Conservation (phyloP, 768 basidiomycete genomes). For the Porphyrellus cyaneotinctus region DNA sequence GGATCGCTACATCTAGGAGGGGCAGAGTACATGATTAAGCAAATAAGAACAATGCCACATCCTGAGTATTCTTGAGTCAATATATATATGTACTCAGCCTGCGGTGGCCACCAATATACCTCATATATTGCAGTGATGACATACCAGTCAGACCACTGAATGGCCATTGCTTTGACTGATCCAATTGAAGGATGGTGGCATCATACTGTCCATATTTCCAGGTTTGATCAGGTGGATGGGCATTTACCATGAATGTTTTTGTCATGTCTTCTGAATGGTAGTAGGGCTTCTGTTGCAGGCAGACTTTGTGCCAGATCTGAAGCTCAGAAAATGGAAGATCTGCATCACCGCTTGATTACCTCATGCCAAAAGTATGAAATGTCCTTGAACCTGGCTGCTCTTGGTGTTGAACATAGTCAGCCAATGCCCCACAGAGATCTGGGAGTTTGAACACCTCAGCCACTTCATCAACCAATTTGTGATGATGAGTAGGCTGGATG, state of each 20-base stretch:
- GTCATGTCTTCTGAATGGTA: not conserved
- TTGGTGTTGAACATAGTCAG: not conserved
- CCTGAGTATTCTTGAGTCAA: not conserved
- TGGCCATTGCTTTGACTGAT: not conserved
- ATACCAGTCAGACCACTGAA: not conserved
- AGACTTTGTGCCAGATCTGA: not conserved
- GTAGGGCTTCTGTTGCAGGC: not conserved
- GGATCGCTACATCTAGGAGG: not conserved
- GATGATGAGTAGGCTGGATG: not conserved
- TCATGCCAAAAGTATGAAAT: no score
- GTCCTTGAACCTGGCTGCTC: no score
- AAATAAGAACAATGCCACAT: not conserved
- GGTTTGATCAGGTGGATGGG: not conserved
- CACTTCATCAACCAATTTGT: not conserved
- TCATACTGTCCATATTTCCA: not conserved
- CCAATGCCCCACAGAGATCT: not conserved
- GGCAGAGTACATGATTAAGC: not conserved
- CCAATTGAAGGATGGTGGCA: not conserved
- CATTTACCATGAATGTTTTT: not conserved
- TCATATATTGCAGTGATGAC: no score
- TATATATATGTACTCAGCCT: no score
- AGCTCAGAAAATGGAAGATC: not conserved
- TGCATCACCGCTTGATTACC: no score
- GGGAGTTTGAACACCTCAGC: not conserved
- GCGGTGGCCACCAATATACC: no score